Evolutionary conservation across 2,329 filamentous ascomycete species (phyloP).

Genomic region (Talaromyces albobiverticillius): DNA sequence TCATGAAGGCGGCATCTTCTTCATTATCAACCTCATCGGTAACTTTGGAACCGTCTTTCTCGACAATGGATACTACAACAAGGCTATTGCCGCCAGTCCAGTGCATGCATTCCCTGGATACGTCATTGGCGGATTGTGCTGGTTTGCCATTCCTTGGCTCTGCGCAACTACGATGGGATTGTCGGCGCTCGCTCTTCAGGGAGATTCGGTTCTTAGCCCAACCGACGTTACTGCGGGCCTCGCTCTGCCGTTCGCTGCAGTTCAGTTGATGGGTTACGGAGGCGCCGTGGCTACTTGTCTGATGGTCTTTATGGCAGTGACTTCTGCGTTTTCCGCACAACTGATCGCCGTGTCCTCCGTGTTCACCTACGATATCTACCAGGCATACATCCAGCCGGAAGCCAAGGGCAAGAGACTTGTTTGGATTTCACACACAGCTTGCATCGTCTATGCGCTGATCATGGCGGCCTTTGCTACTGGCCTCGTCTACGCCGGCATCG

Average conservation of each 20-base stretch:
- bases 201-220: conserved; percentile 67
- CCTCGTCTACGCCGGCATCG: conserved; percentile 70
- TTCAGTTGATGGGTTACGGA: conserved; percentile 76
- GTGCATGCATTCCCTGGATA: conserved; percentile 86
- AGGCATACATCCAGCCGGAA: conserved; percentile 76
- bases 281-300: conserved; percentile 76
- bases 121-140: conserved; percentile 78
- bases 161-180: conserved; percentile 87
- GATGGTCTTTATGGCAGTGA: conserved; percentile 88
- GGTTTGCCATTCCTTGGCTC: conserved; percentile 93
- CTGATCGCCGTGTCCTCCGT: conserved; percentile 86
- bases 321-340: conserved; percentile 76
- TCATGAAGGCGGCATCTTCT: conserved; percentile 79
- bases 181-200: conserved; percentile 74
- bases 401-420: conserved; percentile 76
- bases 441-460: conserved; percentile 69
- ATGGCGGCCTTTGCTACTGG: conserved; percentile 79
- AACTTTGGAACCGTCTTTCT: conserved; percentile 83
- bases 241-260: conserved; percentile 79
- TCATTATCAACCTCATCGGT: conserved; percentile 84
- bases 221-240: conserved; percentile 78
- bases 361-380: conserved; percentile 84
- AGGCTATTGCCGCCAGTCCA: conserved; percentile 83
- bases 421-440: conserved; percentile 72
- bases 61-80: conserved; percentile 88